A percentile compares a stretch with the other conserved stretches of the same genome.
These are phyloP conservation scores for Blastocystis sp. DNA, from an alignment of 352 stramenopile species.

Conservation along the genomic window DNA sequence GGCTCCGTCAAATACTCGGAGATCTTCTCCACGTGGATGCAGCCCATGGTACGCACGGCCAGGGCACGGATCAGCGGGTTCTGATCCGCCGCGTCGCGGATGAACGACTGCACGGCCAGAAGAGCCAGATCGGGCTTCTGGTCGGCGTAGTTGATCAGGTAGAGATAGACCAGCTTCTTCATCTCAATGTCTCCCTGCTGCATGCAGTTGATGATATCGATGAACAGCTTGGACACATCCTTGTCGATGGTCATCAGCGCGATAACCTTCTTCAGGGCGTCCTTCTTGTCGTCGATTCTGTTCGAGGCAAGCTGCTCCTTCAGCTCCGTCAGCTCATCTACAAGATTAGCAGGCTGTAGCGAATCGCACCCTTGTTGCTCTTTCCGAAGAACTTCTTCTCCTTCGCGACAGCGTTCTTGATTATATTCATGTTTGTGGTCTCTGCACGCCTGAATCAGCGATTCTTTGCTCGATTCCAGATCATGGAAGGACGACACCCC, in stretches of 20 bases:
- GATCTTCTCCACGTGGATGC: constrained; percentile 97
- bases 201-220: constrained; percentile 98
- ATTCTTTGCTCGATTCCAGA: not conserved
- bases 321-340: constrained; percentile 92
- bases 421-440: constrained; percentile 57
- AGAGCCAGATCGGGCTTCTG: constrained; percentile 97
- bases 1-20: constrained; percentile 97
- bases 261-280: constrained; percentile 99
- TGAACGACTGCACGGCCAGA: constrained; percentile 97
- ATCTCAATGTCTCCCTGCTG: constrained; percentile 89
- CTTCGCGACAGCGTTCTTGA: constrained; percentile 30
- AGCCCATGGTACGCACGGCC: constrained; percentile 97
- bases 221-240: constrained; percentile 97
- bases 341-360: not conserved
- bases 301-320: constrained; percentile 92
- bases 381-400: constrained; percentile 60
- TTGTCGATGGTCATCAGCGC: constrained; percentile 98
- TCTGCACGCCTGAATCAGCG: not conserved
- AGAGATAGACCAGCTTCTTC: constrained; percentile 99
- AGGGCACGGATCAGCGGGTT: constrained; percentile 92
- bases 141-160: constrained; percentile 99
- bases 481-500: not conserved
- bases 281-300: constrained; percentile 93
- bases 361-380: constrained; percentile 42
- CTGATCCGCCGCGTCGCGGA: constrained; percentile 85